phyloP scores from a whole-genome alignment of 2,329 filamentous ascomycete species.

The Fusarium euwallaceae region DNA sequence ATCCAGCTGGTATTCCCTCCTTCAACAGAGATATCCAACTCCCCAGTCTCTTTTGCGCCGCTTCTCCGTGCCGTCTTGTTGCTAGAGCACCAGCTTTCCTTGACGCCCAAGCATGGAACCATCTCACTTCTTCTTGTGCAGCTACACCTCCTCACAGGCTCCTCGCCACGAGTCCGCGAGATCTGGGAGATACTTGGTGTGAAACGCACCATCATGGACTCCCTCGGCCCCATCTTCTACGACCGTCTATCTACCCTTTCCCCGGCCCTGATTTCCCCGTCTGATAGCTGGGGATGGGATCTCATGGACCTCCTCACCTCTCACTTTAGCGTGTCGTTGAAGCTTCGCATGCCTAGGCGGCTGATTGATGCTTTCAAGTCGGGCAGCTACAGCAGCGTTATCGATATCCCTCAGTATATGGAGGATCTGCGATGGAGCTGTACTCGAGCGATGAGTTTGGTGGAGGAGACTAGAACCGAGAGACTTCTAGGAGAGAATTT shows the following conservation, averaged over 20 bases:
- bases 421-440: constrained; percentile 62
- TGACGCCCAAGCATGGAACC: constrained; percentile 60
- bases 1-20: constrained; percentile 49
- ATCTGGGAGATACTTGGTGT: constrained; percentile 66
- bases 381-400: constrained; percentile 64
- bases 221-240: constrained; percentile 66
- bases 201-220: constrained; percentile 70
- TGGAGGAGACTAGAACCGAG: constrained; percentile 64
- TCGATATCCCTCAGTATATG: constrained; percentile 61
- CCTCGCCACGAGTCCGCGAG: constrained; percentile 59
- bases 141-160: constrained; percentile 65
- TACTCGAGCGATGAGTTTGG: constrained; percentile 64
- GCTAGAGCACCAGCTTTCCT: constrained; percentile 63
- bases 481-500: constrained; percentile 58
- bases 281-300: constrained; percentile 50
- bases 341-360: constrained; percentile 58
- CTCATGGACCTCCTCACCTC: constrained; percentile 58
- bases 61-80: constrained; percentile 64
- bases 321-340: constrained; percentile 62
- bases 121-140: constrained; percentile 65
- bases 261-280: constrained; percentile 54
- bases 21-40: constrained; percentile 32
- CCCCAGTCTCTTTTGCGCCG: constrained; percentile 41
- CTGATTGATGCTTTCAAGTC: constrained; percentile 63
- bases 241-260: constrained; percentile 67